Conservation (phyloP, 306 rosid genomes). For the Vigna radiata region DNA sequence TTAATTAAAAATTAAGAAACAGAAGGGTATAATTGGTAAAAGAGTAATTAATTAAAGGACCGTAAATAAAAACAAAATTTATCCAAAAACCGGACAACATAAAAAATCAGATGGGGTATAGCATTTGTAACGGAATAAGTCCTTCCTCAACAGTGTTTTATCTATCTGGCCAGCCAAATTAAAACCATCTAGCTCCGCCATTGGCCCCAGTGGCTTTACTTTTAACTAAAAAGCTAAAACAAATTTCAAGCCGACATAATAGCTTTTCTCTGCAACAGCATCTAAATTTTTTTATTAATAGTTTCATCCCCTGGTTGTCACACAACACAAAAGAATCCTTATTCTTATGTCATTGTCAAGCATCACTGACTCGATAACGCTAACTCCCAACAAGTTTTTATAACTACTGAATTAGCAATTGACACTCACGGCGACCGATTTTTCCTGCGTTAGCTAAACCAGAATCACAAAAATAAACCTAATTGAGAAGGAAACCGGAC, state of each 20-base stretch:
- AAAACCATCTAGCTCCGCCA: not conserved
- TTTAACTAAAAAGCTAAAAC: not conserved
- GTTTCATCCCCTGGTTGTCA: not conserved
- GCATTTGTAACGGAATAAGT: not conserved
- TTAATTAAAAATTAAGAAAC: too few relatives aligned
- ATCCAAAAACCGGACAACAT: too few relatives aligned
- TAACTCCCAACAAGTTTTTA: not conserved
- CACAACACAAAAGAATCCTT: not conserved
- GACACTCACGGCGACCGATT: not conserved
- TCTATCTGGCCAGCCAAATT: not conserved
- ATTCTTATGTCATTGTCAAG: not conserved
- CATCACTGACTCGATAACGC: not conserved
- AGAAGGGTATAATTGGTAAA: too few relatives aligned
- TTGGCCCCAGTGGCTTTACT: not conserved
- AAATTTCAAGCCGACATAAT: slow-evolving; percentile 21
- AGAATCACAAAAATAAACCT: not conserved
- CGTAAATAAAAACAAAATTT: too few relatives aligned
- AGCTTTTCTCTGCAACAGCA: not conserved
- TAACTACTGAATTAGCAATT: not conserved
- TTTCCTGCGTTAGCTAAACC: not conserved
- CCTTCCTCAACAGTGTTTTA: not conserved
- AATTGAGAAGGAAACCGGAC: not conserved
- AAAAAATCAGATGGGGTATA: too few relatives aligned
- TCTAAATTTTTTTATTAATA: not conserved
- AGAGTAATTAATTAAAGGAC: too few relatives aligned